Conservation (phyloP, 805 yeast species). For the Candida caryicola region DNA sequence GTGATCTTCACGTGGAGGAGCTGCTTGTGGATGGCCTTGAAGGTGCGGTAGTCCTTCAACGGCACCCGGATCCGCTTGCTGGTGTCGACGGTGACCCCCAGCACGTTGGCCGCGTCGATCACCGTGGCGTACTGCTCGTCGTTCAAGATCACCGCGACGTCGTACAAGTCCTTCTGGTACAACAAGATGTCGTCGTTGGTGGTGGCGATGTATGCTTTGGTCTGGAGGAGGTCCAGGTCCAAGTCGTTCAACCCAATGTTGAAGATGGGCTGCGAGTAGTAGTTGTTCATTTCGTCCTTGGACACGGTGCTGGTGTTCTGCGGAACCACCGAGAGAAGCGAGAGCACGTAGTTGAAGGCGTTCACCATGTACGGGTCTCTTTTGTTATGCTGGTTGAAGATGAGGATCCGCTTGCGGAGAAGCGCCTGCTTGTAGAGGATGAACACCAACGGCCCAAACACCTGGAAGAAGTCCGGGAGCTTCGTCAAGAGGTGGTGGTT, state of each 20-base stretch:
- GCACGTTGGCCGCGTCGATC: slow-evolving; percentile 5
- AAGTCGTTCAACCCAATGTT: slow-evolving; percentile 61
- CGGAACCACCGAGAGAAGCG: slow-evolving; percentile 64
- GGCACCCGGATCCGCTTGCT: slow-evolving; percentile 26
- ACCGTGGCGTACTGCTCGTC: slow-evolving; percentile 15
- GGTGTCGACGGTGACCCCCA: slow-evolving; percentile 9
- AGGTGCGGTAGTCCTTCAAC: slow-evolving; percentile 35
- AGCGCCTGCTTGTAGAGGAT: slow-evolving; percentile 62
- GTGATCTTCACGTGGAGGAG: slow-evolving; percentile 4
- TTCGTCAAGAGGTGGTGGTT: slow-evolving; percentile 42
- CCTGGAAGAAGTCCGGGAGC: slow-evolving; percentile 31
- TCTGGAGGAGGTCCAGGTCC: slow-evolving; percentile 14
- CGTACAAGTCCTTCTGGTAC: slow-evolving; percentile 52
- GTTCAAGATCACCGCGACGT: slow-evolving; percentile 33
- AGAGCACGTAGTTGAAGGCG: slow-evolving; percentile 53
- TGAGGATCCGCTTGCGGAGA: slow-evolving; percentile 52
- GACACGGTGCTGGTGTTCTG: slow-evolving; percentile 40
- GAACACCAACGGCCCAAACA: slow-evolving; percentile 56
- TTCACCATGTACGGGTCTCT: slow-evolving; percentile 12
- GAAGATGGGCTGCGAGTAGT: slow-evolving; percentile 51
- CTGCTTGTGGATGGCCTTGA: slow-evolving; percentile 30
- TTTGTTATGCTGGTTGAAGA: slow-evolving; percentile 12
- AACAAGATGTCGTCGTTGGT: slow-evolving; percentile 67
- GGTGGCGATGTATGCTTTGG: slow-evolving; percentile 51
- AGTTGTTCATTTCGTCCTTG: slow-evolving; percentile 8